Base-by-base conservation (phyloP, 139 green algal species). In the Tetraselmis striata region DNA sequence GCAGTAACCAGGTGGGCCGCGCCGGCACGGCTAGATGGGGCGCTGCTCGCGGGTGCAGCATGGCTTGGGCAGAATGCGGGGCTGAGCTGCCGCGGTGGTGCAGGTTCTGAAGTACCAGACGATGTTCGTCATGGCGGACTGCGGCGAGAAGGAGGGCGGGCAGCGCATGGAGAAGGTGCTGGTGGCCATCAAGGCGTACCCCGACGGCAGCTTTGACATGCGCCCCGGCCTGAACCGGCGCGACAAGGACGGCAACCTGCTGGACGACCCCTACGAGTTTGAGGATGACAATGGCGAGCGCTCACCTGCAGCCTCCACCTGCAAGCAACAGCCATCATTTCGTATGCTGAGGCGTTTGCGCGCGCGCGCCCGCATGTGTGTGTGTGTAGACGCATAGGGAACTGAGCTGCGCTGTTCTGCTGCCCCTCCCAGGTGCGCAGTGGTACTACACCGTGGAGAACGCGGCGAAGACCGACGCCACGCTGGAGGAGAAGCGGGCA, bases 71-170 rank as follows among this genome's bases (percentile, higher is more conserved):
- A 74, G 18, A 23, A 18, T 74, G 58, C 58, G 58, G n/a, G n/a
- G n/a, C n/a, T n/a, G n/a, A n/a, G n/a, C n/a, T n/a, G n/a, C n/a
- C n/a, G n/a, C n/a, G 22, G 76, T 26, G 25, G n/a, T 23, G 59
- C 86, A 93, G 89, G 85, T 93, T 29, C 80, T 90, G 1, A 87
- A 88, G 85, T 91, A 89, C 83, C 84, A 89, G 27, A 85, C 83
- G 29, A 93, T 93, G 90, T 90, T 89, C 88, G 85, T 93, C 75
- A 86, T 93, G 88, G 90, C 87, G 27, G 88, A 92, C 31, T 32
- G 22, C 24, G 81, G 82, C 30, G 84, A 89, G 58, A 84, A 85
- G 82, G 82, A 82, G 18, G 79, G n/a, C n/a, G 29, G 28, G 45
- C 2, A 45, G 29, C 28, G 59, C 31, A 24, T 59, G n/a, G 84